A percentile compares a stretch with the other conserved stretches of the same genome.
These are phyloP conservation scores for Adansonia madagascariensis DNA, from an alignment of 441 rosid genomes.

Conservation along the genomic window DNA sequence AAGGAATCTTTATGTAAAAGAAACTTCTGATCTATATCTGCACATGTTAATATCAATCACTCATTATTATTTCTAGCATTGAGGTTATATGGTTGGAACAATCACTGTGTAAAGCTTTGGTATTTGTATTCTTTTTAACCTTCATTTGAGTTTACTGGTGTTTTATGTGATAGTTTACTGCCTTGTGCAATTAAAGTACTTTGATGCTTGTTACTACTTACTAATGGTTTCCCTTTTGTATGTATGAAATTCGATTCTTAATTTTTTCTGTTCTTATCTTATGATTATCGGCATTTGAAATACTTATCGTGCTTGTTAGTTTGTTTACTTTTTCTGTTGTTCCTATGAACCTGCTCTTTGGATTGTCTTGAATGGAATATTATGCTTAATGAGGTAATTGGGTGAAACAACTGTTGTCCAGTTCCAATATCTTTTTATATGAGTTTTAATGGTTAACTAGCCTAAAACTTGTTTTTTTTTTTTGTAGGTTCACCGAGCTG, in stretches of 20 bases:
- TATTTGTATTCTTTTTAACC: not conserved
- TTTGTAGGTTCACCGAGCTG: conserved; percentile 80
- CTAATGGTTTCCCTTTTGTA: not conserved
- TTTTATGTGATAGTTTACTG: conserved; percentile 4
- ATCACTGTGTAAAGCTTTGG: not conserved
- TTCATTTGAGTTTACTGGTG: not conserved
- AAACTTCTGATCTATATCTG: not conserved
- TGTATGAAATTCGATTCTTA: not conserved
- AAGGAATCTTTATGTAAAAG: not conserved
- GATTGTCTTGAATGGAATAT: conserved; percentile 4
- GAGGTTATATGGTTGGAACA: conserved; percentile 13
- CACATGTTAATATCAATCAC: not conserved
- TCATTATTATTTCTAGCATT: not conserved
- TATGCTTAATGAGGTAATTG: not conserved
- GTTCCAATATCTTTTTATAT: not conserved
- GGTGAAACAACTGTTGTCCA: not conserved
- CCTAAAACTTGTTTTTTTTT: conserved; percentile 3
- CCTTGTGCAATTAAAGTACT: not conserved
- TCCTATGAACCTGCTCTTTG: not conserved
- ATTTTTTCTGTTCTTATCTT: not conserved
- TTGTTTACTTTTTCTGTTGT: not conserved
- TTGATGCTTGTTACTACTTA: conserved; percentile 12
- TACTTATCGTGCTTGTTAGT: not conserved
- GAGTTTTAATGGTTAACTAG: not conserved
- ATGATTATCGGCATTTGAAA: not conserved